Conservation (phyloP, 2,329 filamentous ascomycete species). For the Lasiodiplodia theobromae region DNA sequence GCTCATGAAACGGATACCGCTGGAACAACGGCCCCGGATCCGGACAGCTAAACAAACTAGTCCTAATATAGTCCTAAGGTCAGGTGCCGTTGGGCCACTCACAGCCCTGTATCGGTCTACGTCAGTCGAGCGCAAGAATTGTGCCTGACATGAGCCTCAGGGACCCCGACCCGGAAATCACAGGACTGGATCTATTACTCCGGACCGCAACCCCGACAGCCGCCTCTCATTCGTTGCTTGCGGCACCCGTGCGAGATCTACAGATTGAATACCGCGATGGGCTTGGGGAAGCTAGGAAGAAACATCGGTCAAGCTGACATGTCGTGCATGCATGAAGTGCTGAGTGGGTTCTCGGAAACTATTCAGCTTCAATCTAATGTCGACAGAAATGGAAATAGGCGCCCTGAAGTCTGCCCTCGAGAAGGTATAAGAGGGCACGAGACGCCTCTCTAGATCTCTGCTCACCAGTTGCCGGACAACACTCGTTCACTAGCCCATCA, state of each 20-base stretch:
- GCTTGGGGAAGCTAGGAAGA: conserved; percentile 7
- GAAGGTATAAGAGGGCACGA: background rate
- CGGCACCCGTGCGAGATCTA: conserved; percentile 1
- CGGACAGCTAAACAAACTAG: background rate
- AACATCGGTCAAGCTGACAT: background rate
- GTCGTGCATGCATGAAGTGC: conserved; percentile 22
- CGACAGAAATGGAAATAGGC: background rate
- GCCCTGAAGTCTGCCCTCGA: background rate
- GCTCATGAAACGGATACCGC: conserved; percentile 24
- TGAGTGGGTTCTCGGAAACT: conserved; percentile 12
- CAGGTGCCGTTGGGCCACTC: conserved; percentile 11
- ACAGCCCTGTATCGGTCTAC: conserved; percentile 4
- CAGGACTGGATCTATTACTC: conserved; percentile 19
- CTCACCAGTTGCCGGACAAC: conserved; percentile 26
- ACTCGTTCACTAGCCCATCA: conserved; percentile 35
- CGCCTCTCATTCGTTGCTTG: background rate
- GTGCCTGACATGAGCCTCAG: conserved; percentile 24
- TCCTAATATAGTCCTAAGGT: background rate
- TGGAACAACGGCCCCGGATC: conserved; percentile 17
- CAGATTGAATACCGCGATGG: conserved; percentile 1
- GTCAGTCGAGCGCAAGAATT: conserved; percentile 1
- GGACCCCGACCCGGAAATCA: conserved; percentile 22
- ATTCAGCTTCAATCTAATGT: conserved; percentile 5
- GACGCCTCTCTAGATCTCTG: background rate
- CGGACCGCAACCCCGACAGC: conserved; percentile 11